Evolutionary conservation across 2,329 filamentous ascomycete species (phyloP), one percentile per base, ranked within the genome.

Genomic region (Samsoniella hepiali): DNA sequence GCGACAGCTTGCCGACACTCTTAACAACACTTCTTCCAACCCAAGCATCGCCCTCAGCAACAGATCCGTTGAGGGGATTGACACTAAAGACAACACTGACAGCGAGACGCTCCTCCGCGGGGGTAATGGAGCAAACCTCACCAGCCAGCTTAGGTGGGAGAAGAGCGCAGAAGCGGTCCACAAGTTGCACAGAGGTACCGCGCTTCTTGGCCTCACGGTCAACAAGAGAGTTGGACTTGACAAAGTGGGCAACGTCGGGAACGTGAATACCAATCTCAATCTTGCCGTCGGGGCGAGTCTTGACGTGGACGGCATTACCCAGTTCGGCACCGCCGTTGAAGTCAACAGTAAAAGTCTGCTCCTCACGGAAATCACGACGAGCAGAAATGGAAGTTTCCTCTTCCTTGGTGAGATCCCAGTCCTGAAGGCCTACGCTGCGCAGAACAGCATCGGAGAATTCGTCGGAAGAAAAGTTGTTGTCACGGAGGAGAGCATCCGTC

Each of bases 161-260:
- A 84, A 99, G 88, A 82, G 94, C 83, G 85, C 94, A 82, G 81
- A 89, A 80, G 42, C 93, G 88, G 80, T 97, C 95, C 79, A 97
- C 90, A 67, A 99, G 83, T 73, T 98, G 96, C 31, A 99, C 95
- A 42, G 93, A 93, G 63, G 93, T 98, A 65, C 94, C 94, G 68
- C 95, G 91, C 84, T 98, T 99, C 85, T 95, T 97, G 11, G 95
- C 95, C 78, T 99, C 95, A 54, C 95, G 90, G 72, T 99, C 95
- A 58, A 98, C 93, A 53, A 98, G 85, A 17, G 93, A 97, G 80
- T 96, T 96, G 55, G 89, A 84, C 83, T 98, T 98, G 75, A 99
- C 91, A 74, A 99, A 99, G 78, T 99, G 92, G 65, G 95, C 89
- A 69, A 98, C 89, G 76, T 99, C 95, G 38, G 94, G 88, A 72